Evolutionary conservation across 345 rosid species (phyloP).

Genomic region (Sisymbrium altissimum): DNA sequence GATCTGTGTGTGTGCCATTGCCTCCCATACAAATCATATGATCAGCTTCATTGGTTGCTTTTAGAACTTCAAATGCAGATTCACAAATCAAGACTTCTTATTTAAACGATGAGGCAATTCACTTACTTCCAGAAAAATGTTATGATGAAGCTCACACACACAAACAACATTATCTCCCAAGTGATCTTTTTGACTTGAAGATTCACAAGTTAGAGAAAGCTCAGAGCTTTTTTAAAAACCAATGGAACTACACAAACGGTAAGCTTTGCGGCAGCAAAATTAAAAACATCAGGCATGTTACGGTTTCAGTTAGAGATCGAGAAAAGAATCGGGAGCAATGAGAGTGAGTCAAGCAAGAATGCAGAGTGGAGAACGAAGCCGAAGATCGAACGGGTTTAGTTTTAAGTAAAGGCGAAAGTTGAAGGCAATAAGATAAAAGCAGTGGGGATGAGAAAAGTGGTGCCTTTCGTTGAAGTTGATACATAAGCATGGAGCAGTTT

Average conservation of each 20-base stretch:
- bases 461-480: slow-evolving; percentile 57
- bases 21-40: slow-evolving; percentile 54
- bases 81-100: slow-evolving; percentile 41
- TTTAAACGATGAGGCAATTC: slow-evolving; percentile 41
- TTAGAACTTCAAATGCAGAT: slow-evolving; percentile 41
- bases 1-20: slow-evolving; percentile 41
- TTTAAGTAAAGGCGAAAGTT: slow-evolving; percentile 53
- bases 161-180: slow-evolving; percentile 31
- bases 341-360: slow-evolving; percentile 27
- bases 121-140: slow-evolving; percentile 64
- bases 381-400: slow-evolving; percentile 56
- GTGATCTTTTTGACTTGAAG: slow-evolving; percentile 41
- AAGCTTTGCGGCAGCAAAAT: slow-evolving; percentile 43
- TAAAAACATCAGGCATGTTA: slow-evolving; percentile 44
- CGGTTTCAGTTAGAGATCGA: slow-evolving; percentile 63
- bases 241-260: slow-evolving; percentile 18
- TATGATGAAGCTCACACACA: slow-evolving; percentile 32
- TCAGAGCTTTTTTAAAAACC: slow-evolving; percentile 39
- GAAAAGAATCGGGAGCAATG: slow-evolving; percentile 41
- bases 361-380: slow-evolving; percentile 72
- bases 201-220: slow-evolving; percentile 43
- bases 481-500: slow-evolving; percentile 67
- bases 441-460: slow-evolving; percentile 44
- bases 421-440: slow-evolving; percentile 58
- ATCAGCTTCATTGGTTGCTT: slow-evolving; percentile 57